These are phyloP conservation scores for Juncus inflexus DNA, from an alignment of 176 grass and related monocot species.

Conservation along the genomic window DNA sequence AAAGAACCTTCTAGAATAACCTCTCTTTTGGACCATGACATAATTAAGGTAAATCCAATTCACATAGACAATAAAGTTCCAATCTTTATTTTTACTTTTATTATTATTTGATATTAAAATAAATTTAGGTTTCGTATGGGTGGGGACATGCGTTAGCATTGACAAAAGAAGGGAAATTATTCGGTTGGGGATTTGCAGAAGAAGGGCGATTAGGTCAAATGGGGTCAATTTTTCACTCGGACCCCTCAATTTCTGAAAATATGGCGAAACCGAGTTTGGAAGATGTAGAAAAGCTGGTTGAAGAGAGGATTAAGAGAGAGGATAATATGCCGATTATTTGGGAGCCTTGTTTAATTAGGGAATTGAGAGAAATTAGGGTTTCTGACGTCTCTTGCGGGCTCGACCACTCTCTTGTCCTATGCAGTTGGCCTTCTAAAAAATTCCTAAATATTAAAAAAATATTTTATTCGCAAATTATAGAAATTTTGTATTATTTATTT, in stretches of 20 bases:
- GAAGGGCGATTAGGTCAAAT: slow-evolving; percentile 77
- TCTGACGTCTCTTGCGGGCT: slow-evolving; percentile 87
- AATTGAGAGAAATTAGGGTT: slow-evolving; percentile 48
- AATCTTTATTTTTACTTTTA: too few species aligned
- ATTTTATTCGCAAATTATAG: slow-evolving; percentile 19
- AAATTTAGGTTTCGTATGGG: slow-evolving; percentile 67
- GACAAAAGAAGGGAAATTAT: slow-evolving; percentile 61
- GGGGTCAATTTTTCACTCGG: slow-evolving; percentile 23
- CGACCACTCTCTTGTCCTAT: slow-evolving; percentile 74
- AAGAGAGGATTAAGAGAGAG: slow-evolving; percentile 62
- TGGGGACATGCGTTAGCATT: slow-evolving; percentile 85
- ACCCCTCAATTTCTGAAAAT: slow-evolving; percentile 31
- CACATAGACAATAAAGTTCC: too few species aligned
- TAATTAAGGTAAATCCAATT: slow-evolving; percentile 52
- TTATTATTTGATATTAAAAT: too few species aligned
- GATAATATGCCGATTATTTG: slow-evolving; percentile 82
- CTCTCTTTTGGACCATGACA: slow-evolving; percentile 46
- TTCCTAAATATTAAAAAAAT: not conserved
- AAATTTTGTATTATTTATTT: not conserved
- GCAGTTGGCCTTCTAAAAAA: slow-evolving; percentile 47
- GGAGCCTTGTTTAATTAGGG: slow-evolving; percentile 67
- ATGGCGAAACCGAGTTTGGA: slow-evolving; percentile 41
- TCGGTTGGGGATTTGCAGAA: slow-evolving; percentile 88
- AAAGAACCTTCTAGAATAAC: slow-evolving; percentile 47
- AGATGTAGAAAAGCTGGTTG: slow-evolving; percentile 67